Evolutionary conservation across 2,329 filamentous ascomycete genomes (phyloP).

Genomic region (Talaromyces sp.): DNA sequence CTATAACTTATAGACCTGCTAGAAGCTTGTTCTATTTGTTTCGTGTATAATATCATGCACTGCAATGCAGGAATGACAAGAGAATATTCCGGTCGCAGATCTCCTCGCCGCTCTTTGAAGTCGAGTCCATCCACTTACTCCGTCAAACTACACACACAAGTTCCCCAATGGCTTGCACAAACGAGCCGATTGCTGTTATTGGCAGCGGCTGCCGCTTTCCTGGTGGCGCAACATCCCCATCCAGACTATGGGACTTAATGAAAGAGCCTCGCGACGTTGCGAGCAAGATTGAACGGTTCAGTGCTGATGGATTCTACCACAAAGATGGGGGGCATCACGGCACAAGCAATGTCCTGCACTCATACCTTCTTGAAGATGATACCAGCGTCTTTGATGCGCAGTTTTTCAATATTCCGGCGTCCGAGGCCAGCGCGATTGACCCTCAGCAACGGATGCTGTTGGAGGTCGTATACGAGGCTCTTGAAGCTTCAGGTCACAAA

Average conservation of each 20-base stretch:
- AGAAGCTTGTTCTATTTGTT: not conserved
- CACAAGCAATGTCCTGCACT: constrained; percentile 19
- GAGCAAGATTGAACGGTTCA: constrained; percentile 8
- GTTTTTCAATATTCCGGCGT: constrained; percentile 24
- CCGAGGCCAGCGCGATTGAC: constrained; percentile 16
- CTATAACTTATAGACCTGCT: not conserved
- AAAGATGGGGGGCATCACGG: constrained; percentile 11
- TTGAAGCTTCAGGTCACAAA: constrained; percentile 25
- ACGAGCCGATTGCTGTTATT: constrained; percentile 20
- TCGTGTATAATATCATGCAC: not conserved
- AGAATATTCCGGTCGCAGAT: not conserved
- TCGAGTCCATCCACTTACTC: not conserved
- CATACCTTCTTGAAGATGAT: not conserved
- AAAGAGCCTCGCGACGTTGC: constrained; percentile 20
- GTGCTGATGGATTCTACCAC: constrained; percentile 11
- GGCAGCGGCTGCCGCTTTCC: constrained; percentile 20
- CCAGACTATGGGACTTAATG: constrained; percentile 23
- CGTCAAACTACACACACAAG: not conserved
- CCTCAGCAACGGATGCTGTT: constrained; percentile 32
- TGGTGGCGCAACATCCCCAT: constrained; percentile 7
- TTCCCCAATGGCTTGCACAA: not conserved
- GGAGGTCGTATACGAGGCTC: constrained; percentile 40
- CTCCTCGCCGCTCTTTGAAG: not conserved
- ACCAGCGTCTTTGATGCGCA: constrained; percentile 30
- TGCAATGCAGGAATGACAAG: not conserved